Evolutionary conservation across 768 basidiomycete species (phyloP).

Genomic region (Termitomyces heimii): DNA sequence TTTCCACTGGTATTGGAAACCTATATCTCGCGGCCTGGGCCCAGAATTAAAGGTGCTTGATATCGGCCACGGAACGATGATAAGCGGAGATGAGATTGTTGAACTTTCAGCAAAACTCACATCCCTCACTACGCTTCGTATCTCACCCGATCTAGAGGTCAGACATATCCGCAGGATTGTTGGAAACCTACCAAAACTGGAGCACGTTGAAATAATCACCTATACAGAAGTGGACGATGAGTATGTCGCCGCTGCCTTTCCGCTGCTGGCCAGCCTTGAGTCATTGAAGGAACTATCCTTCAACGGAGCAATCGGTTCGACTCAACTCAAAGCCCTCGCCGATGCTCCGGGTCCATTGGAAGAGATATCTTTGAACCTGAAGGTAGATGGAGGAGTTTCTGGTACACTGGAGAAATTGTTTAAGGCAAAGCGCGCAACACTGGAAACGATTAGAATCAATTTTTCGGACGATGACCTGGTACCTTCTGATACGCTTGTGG

Average conservation of each 20-base stretch:
- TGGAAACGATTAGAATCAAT: background rate
- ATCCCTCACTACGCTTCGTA: background rate
- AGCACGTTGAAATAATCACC: background rate
- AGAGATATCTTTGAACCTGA: background rate
- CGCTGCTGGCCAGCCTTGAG: background rate
- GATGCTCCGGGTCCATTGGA: background rate
- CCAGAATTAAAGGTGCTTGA: background rate
- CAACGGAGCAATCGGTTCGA: background rate
- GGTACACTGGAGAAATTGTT: background rate
- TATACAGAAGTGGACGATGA: background rate
- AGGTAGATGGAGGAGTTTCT: background rate
- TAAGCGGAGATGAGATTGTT: background rate
- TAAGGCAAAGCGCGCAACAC: background rate
- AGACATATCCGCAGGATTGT: background rate
- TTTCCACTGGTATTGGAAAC: background rate
- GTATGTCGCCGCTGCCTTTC: background rate
- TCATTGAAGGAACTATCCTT: background rate
- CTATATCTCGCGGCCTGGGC: background rate
- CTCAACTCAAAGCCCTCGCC: background rate
- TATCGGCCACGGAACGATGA: background rate
- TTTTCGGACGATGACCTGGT: background rate
- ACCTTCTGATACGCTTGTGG: background rate
- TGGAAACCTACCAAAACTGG: background rate
- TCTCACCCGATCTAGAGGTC: background rate
- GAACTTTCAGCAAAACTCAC: background rate